Percentiles rank a stretch among this genome's conserved stretches.
Conservation (phyloP, 1,284 basidiomycete genomes). For the Cutaneotrichosporon sp. region DNA sequence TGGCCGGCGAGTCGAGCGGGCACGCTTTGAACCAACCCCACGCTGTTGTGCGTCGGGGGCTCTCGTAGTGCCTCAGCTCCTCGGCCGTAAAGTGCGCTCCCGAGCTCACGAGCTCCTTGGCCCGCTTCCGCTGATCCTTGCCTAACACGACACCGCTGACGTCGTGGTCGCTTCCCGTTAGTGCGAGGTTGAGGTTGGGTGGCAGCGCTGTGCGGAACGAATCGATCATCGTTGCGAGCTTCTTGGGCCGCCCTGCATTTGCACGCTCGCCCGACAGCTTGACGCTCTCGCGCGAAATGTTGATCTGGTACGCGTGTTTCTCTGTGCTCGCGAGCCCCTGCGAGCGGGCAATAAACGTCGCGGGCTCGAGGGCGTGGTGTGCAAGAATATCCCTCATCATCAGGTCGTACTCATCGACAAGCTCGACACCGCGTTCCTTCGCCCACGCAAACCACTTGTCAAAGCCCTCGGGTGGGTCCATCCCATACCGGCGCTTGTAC, state of each 20-base stretch:
- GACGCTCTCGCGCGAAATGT: slow-evolving; percentile 32
- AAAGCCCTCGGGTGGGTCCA: slow-evolving; percentile 54
- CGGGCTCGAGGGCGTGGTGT: slow-evolving; percentile 48
- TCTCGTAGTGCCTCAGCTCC: slow-evolving; percentile 50
- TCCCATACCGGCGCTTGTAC: slow-evolving; percentile 60
- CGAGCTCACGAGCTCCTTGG: slow-evolving; percentile 46
- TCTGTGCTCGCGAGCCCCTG: slow-evolving; percentile 11
- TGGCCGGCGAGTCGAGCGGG: slow-evolving; percentile 48
- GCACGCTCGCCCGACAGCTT: slow-evolving; percentile 36
- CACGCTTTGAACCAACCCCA: slow-evolving; percentile 50
- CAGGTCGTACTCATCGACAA: slow-evolving; percentile 67
- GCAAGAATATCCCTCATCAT: slow-evolving; percentile 49
- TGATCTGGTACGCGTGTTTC: slow-evolving; percentile 45
- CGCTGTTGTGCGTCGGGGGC: slow-evolving; percentile 46
- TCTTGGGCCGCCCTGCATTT: slow-evolving; percentile 35
- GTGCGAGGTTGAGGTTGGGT: slow-evolving; percentile 37
- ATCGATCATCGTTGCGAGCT: slow-evolving; percentile 39
- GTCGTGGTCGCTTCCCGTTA: slow-evolving; percentile 53
- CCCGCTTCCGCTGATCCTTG: slow-evolving; percentile 51
- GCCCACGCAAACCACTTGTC: slow-evolving; percentile 62
- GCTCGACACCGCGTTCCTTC: slow-evolving; percentile 65
- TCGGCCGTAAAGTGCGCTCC: slow-evolving; percentile 48
- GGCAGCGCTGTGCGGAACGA: slow-evolving; percentile 45
- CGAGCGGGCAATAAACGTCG: slow-evolving; percentile 38
- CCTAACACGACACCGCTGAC: slow-evolving; percentile 50